Base-by-base conservation (phyloP, 148 eudicot species). In the Arctostaphylos glauca region DNA sequence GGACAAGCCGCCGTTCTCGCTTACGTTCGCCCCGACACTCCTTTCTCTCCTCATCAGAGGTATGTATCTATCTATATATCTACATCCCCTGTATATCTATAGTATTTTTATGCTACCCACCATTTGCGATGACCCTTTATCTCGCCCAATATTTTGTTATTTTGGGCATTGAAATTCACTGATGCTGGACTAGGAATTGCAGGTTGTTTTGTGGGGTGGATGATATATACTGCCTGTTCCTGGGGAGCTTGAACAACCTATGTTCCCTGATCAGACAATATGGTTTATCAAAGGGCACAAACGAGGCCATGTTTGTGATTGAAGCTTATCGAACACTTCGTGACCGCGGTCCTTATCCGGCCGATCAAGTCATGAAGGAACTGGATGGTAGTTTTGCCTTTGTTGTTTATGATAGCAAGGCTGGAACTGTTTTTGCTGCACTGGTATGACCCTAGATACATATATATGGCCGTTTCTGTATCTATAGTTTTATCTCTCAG, bases 261-360 rank as follows among this genome's bases (percentile, higher is more conserved):
- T 92, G 96, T 78, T 72, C 87, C 15, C 87, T 91, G 66, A 88
- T 90, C 15, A 92, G 82, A 81, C 92, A 93, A 25, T 95, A 95
- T 81, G 98, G 98, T 9, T 56, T 93, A 19, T 87, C 94, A 16
- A 90, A 92, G 81, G 78, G 77, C 47, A 85, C 95, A 3, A 93
- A 94, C 56, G 98, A 96, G 84, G 98, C 94, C 6, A 91, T 93
- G 96, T 86, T 96, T 53, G 91, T 93, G 55, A 92, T 92, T n/a
- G 96, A 95, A 85, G 98, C 97, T 13, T 96, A 96, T 77, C 79
- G 91, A 72, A 92, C 98, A 3, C 92, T 96, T 6, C 84, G 98
- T n/a, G 98, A 95, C 80, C 86, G 98, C 2, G 98, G 98, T 7
- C 98, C 98, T 0, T 96, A 94, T 77, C 98, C 98, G 1, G 96